A percentile compares a stretch with the other conserved stretches of the same genome.
Evolutionary conservation across 2,329 filamentous ascomycete species (phyloP).

Genomic region (Cladophialophora exuberans): DNA sequence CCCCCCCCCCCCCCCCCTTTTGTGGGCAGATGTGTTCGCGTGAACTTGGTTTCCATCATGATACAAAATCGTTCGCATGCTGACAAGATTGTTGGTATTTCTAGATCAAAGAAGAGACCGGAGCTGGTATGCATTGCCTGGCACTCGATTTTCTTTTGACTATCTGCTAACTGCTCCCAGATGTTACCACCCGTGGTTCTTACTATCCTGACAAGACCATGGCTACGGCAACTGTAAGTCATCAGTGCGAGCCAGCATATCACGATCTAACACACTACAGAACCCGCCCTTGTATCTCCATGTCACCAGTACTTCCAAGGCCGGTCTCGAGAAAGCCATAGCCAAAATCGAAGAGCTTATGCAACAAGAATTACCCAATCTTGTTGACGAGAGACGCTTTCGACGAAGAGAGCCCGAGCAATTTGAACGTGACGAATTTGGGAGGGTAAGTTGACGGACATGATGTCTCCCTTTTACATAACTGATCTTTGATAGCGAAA

Average conservation of each 20-base stretch:
- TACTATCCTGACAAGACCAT: slow-evolving; percentile 98
- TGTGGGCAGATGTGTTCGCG: too few species aligned
- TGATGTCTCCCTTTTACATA: slow-evolving; percentile 32
- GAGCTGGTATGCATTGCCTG: slow-evolving; percentile 87
- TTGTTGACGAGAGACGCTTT: slow-evolving; percentile 93
- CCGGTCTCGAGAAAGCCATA: slow-evolving; percentile 87
- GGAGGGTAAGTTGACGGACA: slow-evolving; percentile 65
- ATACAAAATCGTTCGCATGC: too few species aligned
- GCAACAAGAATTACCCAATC: slow-evolving; percentile 90
- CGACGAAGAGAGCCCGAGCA: slow-evolving; percentile 78
- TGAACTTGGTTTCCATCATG: too few species aligned
- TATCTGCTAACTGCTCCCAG: slow-evolving; percentile 69
- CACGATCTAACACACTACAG: slow-evolving; percentile 51
- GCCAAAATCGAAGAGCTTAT: slow-evolving; percentile 91
- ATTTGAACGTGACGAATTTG: slow-evolving; percentile 87
- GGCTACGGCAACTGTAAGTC: slow-evolving; percentile 85
- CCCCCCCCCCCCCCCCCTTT: too few species aligned
- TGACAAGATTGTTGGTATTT: slow-evolving; percentile 67
- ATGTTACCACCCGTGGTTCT: slow-evolving; percentile 96
- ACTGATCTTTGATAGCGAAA: slow-evolving; percentile 68
- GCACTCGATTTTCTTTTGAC: slow-evolving; percentile 50
- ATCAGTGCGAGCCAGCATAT: background rate
- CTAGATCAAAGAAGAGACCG: slow-evolving; percentile 99
- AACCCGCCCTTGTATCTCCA: slow-evolving; percentile 94
- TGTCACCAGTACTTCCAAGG: slow-evolving; percentile 88